Percentiles rank a stretch among this genome's conserved stretches.
phyloP scores from a whole-genome alignment of 345 rosid species.

The Clarkia xantiana region DNA sequence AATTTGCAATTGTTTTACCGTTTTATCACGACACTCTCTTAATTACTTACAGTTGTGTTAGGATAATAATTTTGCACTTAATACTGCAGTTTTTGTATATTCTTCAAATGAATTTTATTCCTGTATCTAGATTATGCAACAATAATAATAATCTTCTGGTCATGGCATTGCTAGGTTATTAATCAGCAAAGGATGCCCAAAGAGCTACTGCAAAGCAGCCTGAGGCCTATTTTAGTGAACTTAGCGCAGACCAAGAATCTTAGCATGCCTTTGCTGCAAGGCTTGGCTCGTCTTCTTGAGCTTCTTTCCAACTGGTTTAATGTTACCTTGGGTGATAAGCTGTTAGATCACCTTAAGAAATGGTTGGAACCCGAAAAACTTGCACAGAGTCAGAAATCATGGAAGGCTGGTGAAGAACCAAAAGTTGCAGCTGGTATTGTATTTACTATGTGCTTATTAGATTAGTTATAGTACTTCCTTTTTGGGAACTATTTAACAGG shows the following conservation, averaged over 20 bases:
- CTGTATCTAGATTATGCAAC: no score
- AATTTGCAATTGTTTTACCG: no score
- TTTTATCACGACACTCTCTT: no score
- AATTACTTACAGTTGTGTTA: no score
- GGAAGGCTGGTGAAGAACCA: conserved; percentile 99
- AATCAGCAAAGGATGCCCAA: conserved; percentile 98
- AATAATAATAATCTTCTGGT: no score
- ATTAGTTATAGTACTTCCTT: not conserved
- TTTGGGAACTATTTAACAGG: not conserved
- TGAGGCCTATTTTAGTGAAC: conserved; percentile 90
- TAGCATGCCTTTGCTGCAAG: conserved; percentile 96
- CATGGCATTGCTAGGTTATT: conserved; percentile 39
- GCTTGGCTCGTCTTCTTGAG: conserved; percentile 95
- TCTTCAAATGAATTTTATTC: no score
- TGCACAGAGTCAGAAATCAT: conserved; percentile 77
- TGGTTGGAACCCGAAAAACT: conserved; percentile 99
- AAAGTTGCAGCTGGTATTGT: conserved; percentile 89
- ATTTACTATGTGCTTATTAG: conserved; percentile 4
- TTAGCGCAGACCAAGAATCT: conserved; percentile 97
- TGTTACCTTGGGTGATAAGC: conserved; percentile 91
- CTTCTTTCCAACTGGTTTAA: conserved; percentile 94
- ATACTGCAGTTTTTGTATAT: no score
- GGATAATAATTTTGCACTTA: no score
- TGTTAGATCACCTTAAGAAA: conserved; percentile 95
- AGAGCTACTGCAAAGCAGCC: conserved; percentile 97